Evolutionary conservation across 2,329 filamentous ascomycete genomes (phyloP).

Genomic region (Aspergillus bombycis): DNA sequence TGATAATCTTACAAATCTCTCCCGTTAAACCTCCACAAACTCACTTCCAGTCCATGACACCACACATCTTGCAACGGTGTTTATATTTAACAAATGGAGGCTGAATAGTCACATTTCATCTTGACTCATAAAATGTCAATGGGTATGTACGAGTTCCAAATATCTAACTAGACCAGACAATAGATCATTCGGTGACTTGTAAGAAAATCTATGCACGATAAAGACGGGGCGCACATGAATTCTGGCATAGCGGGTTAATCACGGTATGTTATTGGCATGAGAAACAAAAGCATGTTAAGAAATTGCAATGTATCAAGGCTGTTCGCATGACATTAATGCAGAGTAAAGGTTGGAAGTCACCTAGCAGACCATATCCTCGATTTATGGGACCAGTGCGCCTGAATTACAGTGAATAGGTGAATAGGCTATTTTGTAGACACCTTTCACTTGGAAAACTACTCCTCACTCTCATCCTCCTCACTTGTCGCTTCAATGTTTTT

Average conservation of each 20-base stretch:
- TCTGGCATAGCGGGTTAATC: neutral
- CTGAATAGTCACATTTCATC: neutral
- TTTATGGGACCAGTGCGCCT: neutral
- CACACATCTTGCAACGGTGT: neutral
- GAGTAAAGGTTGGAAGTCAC: neutral
- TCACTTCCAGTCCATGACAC: neutral
- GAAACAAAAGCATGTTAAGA: neutral
- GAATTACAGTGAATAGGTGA: neutral
- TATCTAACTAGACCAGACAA: no score
- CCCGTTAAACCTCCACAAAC: neutral
- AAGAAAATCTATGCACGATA: neutral
- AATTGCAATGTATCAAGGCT: neutral
- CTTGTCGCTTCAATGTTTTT: constrained; percentile 60
- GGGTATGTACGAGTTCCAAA: neutral
- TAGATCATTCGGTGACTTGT: no score
- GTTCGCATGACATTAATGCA: no score
- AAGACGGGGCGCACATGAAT: neutral
- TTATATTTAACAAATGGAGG: neutral
- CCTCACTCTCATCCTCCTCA: constrained; percentile 53
- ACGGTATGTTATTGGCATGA: neutral
- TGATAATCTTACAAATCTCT: neutral
- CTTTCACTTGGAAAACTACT: constrained; percentile 10
- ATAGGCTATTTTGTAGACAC: neutral
- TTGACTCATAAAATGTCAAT: neutral
- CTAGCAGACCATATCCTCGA: neutral